Percentiles rank a stretch among this genome's conserved stretches.
These are phyloP conservation scores for Solanum boliviense DNA, from an alignment of 257 asterid species.

Conservation along the genomic window DNA sequence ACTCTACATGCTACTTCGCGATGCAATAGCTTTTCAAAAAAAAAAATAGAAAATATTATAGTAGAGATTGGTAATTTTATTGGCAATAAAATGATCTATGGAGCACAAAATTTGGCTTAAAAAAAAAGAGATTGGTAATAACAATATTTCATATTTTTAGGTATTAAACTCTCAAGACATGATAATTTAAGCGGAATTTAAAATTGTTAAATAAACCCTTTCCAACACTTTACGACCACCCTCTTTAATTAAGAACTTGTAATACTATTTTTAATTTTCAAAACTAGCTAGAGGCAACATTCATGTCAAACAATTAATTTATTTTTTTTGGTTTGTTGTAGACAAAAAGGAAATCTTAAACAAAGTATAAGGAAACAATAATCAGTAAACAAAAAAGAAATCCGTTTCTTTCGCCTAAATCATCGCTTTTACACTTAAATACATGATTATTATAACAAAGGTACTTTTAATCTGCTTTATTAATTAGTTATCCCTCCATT, in stretches of 20 bases:
- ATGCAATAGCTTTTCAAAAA: not conserved
- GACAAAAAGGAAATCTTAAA: constrained; percentile 7
- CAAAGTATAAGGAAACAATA: constrained; percentile 13
- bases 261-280: constrained; percentile 11
- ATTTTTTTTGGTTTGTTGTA: not conserved
- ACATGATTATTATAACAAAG: not conserved
- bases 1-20: not conserved
- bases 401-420: constrained; percentile 39
- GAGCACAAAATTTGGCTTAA: too few species aligned
- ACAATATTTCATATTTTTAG: not conserved
- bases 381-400: constrained; percentile 9
- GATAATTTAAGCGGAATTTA: not conserved
- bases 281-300: constrained; percentile 10
- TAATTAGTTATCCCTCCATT: not conserved
- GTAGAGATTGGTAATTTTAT: not conserved
- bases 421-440: constrained; percentile 14
- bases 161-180: not conserved
- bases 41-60: not conserved
- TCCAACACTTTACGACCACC: not conserved
- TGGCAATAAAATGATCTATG: too few species aligned
- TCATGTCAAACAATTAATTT: constrained; percentile 1
- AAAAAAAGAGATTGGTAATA: not conserved
- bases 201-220: not conserved
- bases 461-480: not conserved
- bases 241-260: constrained; percentile 8